Percentiles rank a stretch among this genome's conserved stretches.
phyloP scores from a whole-genome alignment of 2,329 filamentous ascomycete species.

The Coniella vitis region DNA sequence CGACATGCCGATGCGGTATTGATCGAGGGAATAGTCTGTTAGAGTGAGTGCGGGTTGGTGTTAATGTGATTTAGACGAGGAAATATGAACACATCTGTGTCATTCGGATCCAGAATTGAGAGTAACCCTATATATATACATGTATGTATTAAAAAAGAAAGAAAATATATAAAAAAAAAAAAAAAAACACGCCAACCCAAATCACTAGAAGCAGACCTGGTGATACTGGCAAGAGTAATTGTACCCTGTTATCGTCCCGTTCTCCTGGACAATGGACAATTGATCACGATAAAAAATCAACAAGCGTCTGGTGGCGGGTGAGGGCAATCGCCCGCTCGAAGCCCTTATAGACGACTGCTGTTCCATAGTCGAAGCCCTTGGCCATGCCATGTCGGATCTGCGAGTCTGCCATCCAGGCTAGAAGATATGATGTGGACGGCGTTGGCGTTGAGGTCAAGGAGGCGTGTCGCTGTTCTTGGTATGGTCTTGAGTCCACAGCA shows the following conservation, averaged over 20 bases:
- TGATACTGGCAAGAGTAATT: slow-evolving; percentile 28
- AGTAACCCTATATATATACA: not conserved
- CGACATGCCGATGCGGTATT: slow-evolving; percentile 34
- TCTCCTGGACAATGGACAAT: slow-evolving; percentile 30
- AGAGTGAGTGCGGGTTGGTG: not conserved
- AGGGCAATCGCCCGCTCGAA: slow-evolving; percentile 31
- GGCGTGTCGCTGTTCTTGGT: not conserved
- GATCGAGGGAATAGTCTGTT: slow-evolving; percentile 28
- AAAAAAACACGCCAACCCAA: too few relatives aligned
- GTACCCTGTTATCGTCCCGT: slow-evolving; percentile 34
- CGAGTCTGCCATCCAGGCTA: slow-evolving; percentile 28
- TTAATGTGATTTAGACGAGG: too few relatives aligned
- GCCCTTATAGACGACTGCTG: slow-evolving; percentile 31
- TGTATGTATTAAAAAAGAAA: not conserved
- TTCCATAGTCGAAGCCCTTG: slow-evolving; percentile 28
- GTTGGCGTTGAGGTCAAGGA: not conserved
- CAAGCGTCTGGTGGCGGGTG: slow-evolving; percentile 29
- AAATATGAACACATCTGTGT: too few relatives aligned
- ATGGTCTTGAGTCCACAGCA: not conserved
- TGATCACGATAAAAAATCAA: slow-evolving; percentile 28
- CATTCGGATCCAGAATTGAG: too few relatives aligned
- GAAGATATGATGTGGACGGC: slow-evolving; percentile 55
- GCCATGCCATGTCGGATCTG: slow-evolving; percentile 25
- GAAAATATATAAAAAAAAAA: not conserved
- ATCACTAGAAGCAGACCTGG: too few relatives aligned